Evolutionary conservation across 441 rosid species (phyloP).

Genomic region (Euphorbia celastroides): DNA sequence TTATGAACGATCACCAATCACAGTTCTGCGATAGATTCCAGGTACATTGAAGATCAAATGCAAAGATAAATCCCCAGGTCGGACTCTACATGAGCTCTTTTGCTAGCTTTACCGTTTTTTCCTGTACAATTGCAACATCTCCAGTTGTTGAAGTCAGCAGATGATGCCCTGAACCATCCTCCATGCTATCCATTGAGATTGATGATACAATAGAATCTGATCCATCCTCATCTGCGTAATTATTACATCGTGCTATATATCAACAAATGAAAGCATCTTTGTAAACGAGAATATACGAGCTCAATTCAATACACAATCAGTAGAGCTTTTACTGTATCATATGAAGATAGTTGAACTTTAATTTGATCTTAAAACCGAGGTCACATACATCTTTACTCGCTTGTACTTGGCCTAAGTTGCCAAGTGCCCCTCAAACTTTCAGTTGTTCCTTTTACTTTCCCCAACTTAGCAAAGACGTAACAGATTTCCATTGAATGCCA

Average conservation of each 20-base stretch:
- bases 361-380: background rate
- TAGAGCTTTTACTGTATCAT: background rate
- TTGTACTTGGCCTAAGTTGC: too few species aligned
- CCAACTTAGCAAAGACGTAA: too few species aligned
- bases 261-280: too few species aligned
- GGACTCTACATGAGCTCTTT: conserved; percentile 39
- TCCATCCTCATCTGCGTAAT: conserved; percentile 37
- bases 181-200: conserved; percentile 41
- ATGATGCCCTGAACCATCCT: conserved; percentile 53
- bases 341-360: background rate
- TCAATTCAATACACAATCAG: background rate
- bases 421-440: too few species aligned
- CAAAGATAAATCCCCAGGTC: conserved; percentile 15
- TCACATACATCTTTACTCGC: background rate
- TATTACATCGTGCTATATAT: too few species aligned
- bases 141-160: conserved; percentile 48
- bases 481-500: too few species aligned
- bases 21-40: background rate
- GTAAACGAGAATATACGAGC: background rate
- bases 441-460: too few species aligned
- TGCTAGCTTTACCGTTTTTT: conserved; percentile 56
- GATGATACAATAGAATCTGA: conserved; percentile 51
- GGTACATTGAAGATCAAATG: conserved; percentile 8
- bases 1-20: too few species aligned
- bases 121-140: conserved; percentile 55